A percentile compares a stretch with the other conserved stretches of the same genome.
Conservation (phyloP, 352 stramenopile species). For the Peronospora destructor region DNA sequence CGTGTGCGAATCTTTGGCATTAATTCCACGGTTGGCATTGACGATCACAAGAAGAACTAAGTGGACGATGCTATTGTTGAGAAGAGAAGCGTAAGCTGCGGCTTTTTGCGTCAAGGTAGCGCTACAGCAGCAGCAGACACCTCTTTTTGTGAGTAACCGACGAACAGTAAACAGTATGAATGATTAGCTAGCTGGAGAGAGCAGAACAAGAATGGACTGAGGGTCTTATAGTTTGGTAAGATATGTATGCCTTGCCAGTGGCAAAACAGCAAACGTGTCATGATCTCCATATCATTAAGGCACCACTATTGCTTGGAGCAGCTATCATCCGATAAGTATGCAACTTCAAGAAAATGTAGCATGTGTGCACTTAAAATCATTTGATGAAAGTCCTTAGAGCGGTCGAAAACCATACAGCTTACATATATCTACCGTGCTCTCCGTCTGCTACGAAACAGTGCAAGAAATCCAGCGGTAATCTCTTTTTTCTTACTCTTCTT, state of each 20-base stretch:
- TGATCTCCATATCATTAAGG: slow-evolving; percentile 1
- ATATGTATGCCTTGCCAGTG: slow-evolving; percentile 13
- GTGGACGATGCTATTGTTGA: not conserved
- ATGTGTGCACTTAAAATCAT: slow-evolving; percentile 1
- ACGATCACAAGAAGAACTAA: slow-evolving; percentile 78
- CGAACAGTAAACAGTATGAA: slow-evolving; percentile 17
- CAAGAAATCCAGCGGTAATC: slow-evolving; percentile 8
- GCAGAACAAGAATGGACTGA: slow-evolving; percentile 12
- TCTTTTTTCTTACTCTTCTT: slow-evolving; percentile 17
- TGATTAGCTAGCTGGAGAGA: slow-evolving; percentile 11
- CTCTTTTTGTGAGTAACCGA: slow-evolving; percentile 21
- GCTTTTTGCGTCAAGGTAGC: slow-evolving; percentile 6
- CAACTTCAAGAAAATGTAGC: slow-evolving; percentile 2
- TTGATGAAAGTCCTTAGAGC: slow-evolving; percentile 23
- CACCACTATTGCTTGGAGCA: not conserved
- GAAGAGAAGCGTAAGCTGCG: not conserved
- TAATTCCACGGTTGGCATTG: slow-evolving; percentile 93
- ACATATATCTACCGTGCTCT: slow-evolving; percentile 21
- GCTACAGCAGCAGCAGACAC: slow-evolving; percentile 1
- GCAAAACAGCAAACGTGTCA: slow-evolving; percentile 14
- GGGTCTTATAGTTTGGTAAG: slow-evolving; percentile 23
- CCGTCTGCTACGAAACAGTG: slow-evolving; percentile 4
- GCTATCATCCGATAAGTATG: not conserved
- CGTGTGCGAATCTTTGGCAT: slow-evolving; percentile 94
- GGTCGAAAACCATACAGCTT: slow-evolving; percentile 32